Conservation (phyloP, 2,329 filamentous ascomycete species). For the Penicillium sp. region DNA sequence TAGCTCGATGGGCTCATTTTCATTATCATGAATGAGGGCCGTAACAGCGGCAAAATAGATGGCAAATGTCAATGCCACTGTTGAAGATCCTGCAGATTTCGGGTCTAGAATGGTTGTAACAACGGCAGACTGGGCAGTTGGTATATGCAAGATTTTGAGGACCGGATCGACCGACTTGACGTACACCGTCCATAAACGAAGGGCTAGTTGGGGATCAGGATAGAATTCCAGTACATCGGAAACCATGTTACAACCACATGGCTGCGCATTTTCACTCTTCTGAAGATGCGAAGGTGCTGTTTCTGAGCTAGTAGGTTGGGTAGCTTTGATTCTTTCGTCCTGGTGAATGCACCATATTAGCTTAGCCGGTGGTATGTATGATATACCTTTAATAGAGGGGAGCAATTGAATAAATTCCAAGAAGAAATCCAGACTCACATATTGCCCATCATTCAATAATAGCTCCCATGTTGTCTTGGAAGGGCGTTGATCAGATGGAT, state of each 20-base stretch:
- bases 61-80: constrained; percentile 50
- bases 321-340: not conserved
- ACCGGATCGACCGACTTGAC: constrained; percentile 20
- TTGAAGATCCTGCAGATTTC: constrained; percentile 26
- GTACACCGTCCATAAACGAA: constrained; percentile 18
- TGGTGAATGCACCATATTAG: not conserved
- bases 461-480: constrained; percentile 15
- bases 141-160: constrained; percentile 21
- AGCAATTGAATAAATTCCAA: not conserved
- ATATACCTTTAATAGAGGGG: not conserved
- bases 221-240: constrained; percentile 15
- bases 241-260: not conserved
- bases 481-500: not conserved
- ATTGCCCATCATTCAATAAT: constrained; percentile 12
- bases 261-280: not conserved
- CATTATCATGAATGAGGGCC: constrained; percentile 23
- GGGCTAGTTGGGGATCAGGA: constrained; percentile 17
- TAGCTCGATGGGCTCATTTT: constrained; percentile 22
- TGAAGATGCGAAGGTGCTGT: not conserved
- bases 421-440: not conserved
- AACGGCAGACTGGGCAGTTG: constrained; percentile 17
- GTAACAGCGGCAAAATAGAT: constrained; percentile 55
- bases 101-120: constrained; percentile 24
- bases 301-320: not conserved
- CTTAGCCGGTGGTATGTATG: not conserved